Percentiles rank a stretch among this genome's conserved stretches.
Conservation (phyloP, 192 early-diverging fungal species). For the Backusella tarrabulga region DNA sequence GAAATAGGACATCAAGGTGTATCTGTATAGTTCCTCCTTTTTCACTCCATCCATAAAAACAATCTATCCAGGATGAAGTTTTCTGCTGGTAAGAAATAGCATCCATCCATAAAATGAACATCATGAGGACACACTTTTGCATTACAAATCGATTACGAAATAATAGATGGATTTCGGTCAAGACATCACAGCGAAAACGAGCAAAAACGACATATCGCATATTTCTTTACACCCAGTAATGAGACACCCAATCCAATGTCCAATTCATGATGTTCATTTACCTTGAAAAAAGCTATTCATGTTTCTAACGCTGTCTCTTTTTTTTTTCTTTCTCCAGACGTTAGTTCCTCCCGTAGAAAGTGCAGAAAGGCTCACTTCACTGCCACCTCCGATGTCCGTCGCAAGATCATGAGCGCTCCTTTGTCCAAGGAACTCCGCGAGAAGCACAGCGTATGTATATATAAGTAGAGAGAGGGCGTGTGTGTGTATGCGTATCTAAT, state of each 20-base stretch:
- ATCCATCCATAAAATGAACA: neutral
- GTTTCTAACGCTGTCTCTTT: neutral
- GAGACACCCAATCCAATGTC: neutral
- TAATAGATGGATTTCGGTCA: too few relatives aligned
- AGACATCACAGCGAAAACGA: too few relatives aligned
- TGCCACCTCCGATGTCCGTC: slow-evolving; percentile 90
- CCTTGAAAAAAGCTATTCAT: neutral
- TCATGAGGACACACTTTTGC: neutral
- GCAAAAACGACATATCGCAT: too few relatives aligned
- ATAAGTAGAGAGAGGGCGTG: neutral
- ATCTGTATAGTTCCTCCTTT: slow-evolving; percentile 16
- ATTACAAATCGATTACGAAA: too few relatives aligned
- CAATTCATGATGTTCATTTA: neutral
- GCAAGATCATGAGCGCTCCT: slow-evolving; percentile 94
- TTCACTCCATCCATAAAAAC: slow-evolving; percentile 16
- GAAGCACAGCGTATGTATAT: slow-evolving; percentile 81
- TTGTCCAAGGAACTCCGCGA: slow-evolving; percentile 98
- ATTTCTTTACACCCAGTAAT: too few relatives aligned
- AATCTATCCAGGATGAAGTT: slow-evolving; percentile 15
- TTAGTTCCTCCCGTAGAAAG: slow-evolving; percentile 90
- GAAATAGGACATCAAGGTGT: neutral
- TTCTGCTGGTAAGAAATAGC: slow-evolving; percentile 9
- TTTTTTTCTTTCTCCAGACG: slow-evolving; percentile 47
- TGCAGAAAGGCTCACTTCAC: slow-evolving; percentile 98
- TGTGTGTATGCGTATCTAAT: too few relatives aligned